Evolutionary conservation across 1,139 yeast genomes (phyloP), one percentile per base, ranked within the genome.

Genomic region (Candida dubliniensis): DNA sequence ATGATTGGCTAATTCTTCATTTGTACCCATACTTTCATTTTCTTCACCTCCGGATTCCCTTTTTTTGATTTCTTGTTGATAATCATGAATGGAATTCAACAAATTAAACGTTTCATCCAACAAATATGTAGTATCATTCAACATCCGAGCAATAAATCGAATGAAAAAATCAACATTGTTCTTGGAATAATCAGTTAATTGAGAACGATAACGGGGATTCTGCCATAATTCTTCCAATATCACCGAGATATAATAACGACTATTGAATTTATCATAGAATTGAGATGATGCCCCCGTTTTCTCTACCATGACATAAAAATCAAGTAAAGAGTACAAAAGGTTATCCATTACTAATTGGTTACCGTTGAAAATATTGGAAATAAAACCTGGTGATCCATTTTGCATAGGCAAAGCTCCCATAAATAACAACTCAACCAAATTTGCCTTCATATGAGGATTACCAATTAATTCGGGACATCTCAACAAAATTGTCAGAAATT

Each of bases 201-300:
- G 95, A 8, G 68, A 63, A 48, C 87, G 78, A 65, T 87, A 91
- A 27, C 70, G 61, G 24, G 82, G 82, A 54, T 80, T 80, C 49
- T 83, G 79, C 96, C 98, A 93, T 43, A 93, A 71, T 53, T 84
- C 83, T 61, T 88, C 93, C 57, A 95, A 69, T 36, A 95, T 85
- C 41, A 81, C 81, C 1, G 97, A 85, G 37, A 91, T 88, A 60
- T 89, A 86, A 63, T 82, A 93, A 61, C 99, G 78, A 40, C 89
- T 81, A 64, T 89, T 91, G 69, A 95, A 93, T 64, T 93, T 93
- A 66, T 93, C 99, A 63, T 93, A 93, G 61, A 93, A 93, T 64
- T 93, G 99, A 0, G 96, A 84, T 5, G 95, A 84, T 2, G 97
- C 87, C 7, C 99, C 99, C 0, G 99, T 95, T 59, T 88, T 89